Evolutionary conservation across 352 stramenopile species (phyloP), one percentile per base, ranked within the genome.

Genomic region (Pythium plurisporium): DNA sequence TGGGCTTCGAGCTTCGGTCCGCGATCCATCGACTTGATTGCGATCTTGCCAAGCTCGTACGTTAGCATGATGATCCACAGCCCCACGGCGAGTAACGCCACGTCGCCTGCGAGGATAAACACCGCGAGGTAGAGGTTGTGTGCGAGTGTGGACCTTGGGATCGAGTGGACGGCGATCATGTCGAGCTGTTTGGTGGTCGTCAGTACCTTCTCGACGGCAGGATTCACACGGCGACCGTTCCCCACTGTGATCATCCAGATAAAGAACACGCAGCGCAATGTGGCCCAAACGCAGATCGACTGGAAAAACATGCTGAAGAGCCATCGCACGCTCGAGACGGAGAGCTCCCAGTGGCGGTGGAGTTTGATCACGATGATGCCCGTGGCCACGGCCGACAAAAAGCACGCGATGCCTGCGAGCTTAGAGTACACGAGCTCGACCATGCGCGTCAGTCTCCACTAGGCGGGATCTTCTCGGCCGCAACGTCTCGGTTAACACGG

Each of bases 341-440:
- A 66, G 23, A 85, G 56, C 55, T 82, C 72, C 72, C 72, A 82
- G 36, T 72, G 47, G 19, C 57, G 65, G 36, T 62, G 67, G 11
- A 81, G 52, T 36, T 75, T 77, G 49, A 73, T 61, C 5, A 70
- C 48, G 27, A 75, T 34, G 15, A 73, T 44, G 14, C 51, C 61
- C 2, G 69, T 70, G 47, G 47, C 43, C 4, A 65, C 41, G 0
- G 50, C 44, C 19, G 72, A 76, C n/a, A 76, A 46, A 29, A 49
- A 49, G 17, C 36, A 42, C 51, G 33, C 44, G 38, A 50, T 22
- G 4, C 27, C 29, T 3, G 33, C 37, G 26, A 59, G 37, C 40
- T 12, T 33, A 26, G 51, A 59, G 51, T 59, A 59, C n/a, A 59
- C 19, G n/a, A 59, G n/a, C 25, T 44, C 33, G 30, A 55, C 31